These are phyloP conservation scores for Xerocomellus chrysenteron DNA, from an alignment of 768 basidiomycete species.

Conservation along the genomic window DNA sequence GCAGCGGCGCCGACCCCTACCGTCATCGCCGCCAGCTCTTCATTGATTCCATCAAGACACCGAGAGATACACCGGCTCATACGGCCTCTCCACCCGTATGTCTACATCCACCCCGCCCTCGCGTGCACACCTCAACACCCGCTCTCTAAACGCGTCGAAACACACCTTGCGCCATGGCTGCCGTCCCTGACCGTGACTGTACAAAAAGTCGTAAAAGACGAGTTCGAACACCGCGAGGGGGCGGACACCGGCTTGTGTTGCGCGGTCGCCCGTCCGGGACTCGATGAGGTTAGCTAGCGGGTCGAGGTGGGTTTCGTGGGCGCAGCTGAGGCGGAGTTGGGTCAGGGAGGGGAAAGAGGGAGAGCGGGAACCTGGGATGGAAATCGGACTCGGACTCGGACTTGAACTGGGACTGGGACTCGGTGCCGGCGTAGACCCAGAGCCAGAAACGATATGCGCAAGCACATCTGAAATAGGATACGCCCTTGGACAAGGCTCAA, in stretches of 20 bases:
- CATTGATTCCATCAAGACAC: slow-evolving; percentile 6
- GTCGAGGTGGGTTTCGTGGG: slow-evolving; percentile 19
- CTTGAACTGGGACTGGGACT: not conserved
- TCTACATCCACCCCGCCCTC: slow-evolving; percentile 24
- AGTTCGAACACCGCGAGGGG: slow-evolving; percentile 20
- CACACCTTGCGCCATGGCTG: slow-evolving; percentile 13
- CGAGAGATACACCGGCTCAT: slow-evolving; percentile 24
- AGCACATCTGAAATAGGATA: slow-evolving; percentile 21
- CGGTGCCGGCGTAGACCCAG: not conserved
- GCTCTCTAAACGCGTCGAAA: slow-evolving; percentile 22
- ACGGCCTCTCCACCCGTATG: slow-evolving; percentile 26
- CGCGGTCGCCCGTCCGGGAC: slow-evolving; percentile 15
- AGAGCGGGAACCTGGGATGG: not conserved
- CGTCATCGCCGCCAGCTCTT: not conserved
- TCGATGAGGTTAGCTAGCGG: slow-evolving; percentile 18
- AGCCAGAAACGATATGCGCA: slow-evolving; percentile 4
- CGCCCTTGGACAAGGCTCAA: slow-evolving; percentile 22
- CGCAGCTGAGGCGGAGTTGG: slow-evolving; percentile 22
- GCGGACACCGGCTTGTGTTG: slow-evolving; percentile 5
- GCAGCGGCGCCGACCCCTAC: too few species aligned
- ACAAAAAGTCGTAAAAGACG: slow-evolving; percentile 26
- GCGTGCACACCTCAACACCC: slow-evolving; percentile 22
- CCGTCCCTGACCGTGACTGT: slow-evolving; percentile 4
- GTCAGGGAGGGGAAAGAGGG: slow-evolving; percentile 16
- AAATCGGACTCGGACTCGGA: not conserved